A percentile compares a stretch with the other conserved stretches of the same genome.
Evolutionary conservation across 371 early-diverging fungal species (phyloP).

Genomic region (Apophysomyces trapeziformis): DNA sequence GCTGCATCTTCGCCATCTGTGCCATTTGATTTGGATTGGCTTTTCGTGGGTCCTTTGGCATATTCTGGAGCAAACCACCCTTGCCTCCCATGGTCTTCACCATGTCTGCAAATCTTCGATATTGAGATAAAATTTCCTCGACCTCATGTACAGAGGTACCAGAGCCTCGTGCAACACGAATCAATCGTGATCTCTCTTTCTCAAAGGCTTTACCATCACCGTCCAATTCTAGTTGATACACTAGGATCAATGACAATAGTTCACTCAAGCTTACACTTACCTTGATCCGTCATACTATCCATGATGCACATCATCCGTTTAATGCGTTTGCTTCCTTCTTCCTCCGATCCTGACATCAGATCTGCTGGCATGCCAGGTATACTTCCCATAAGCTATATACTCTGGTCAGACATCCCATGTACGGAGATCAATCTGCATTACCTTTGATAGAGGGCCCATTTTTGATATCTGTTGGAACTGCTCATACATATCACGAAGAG

Average conservation of each 20-base stretch:
- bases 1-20: constrained; percentile 70
- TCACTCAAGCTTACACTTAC: constrained; percentile 22
- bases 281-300: constrained; percentile 95
- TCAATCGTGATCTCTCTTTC: constrained; percentile 77
- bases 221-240: constrained; percentile 74
- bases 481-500: constrained; percentile 98
- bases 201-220: constrained; percentile 91
- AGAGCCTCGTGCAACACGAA: constrained; percentile 92
- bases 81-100: constrained; percentile 98
- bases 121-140: constrained; percentile 83
- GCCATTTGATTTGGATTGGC: constrained; percentile 63
- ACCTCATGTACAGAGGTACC: constrained; percentile 90
- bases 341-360: constrained; percentile 59
- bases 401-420: not conserved
- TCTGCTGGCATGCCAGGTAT: constrained; percentile 96
- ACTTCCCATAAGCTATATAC: constrained; percentile 78
- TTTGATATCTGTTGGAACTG: constrained; percentile 94
- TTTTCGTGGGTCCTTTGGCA: constrained; percentile 60
- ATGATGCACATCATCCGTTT: constrained; percentile 95
- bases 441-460: constrained; percentile 95
- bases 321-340: constrained; percentile 32
- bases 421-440: constrained; percentile 31
- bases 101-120: constrained; percentile 87
- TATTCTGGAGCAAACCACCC: constrained; percentile 78
- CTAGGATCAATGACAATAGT: not conserved